Evolutionary conservation across 1,284 basidiomycete species (phyloP), one percentile per base, ranked within the genome.

Genomic region (Vanrija pseudolonga): DNA sequence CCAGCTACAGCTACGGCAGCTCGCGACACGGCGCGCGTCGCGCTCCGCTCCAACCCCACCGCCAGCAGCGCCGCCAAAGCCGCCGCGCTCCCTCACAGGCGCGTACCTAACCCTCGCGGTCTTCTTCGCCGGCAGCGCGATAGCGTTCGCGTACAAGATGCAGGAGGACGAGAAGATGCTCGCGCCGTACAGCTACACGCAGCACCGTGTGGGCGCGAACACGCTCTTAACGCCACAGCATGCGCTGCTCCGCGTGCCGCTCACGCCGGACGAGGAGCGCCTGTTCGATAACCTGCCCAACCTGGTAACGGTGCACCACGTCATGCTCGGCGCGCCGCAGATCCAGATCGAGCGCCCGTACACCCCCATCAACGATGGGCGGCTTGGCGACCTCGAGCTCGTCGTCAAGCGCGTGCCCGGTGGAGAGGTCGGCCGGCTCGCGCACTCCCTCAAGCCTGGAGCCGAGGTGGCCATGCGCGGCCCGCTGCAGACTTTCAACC

Each of bases 291-390:
- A 36, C 44, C 49, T 8, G 51, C 46, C 42, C 46, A 55, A 6
- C 59, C 61, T 6, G 47, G 54, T 73, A 2, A 63, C 65, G 4
- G 62, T 77, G 19, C 69, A 73, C 49, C 75, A 77, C 58, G 62
- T 77, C 40, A 73, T 71, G 66, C 56, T 75, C 17, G 72, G 72
- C 40, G 68, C 61, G 24, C 73, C 74, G 8, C 62, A 68, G 56
- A 63, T 77, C 15, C 69, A 71, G 62, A 73, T 77, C 49, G 75
- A 77, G 49, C 45, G 75, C 37, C 70, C 72, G 6, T 76, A 76
- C 57, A 77, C 75, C 12, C 72, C 69, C 8, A 52, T 76, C 24
- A 76, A 75, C 50, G 70, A 76, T 57, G 46, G 45, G 24, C 41
- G 41, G 17, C 71, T 74, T 45, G 69, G 67, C 1, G 57, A 65